A percentile compares a stretch with the other conserved stretches of the same genome.
Conservation (phyloP, 208 protist species). For the Naegleria fowleri region DNA sequence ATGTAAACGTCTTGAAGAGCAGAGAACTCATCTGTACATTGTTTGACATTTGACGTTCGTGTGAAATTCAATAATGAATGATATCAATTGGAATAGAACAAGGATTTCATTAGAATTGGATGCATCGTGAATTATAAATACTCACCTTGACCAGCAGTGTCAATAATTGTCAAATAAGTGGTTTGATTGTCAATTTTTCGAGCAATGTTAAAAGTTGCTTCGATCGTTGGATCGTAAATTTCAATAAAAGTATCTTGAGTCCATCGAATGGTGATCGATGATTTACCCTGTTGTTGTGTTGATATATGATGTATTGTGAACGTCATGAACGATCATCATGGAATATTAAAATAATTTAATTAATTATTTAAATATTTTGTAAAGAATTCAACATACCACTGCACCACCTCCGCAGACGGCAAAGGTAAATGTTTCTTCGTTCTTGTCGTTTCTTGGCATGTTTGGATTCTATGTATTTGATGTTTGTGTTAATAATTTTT, state of each 20-base stretch:
- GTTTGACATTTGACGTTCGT: constrained; percentile 35
- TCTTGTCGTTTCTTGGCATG: not conserved
- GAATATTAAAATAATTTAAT: too few relatives aligned
- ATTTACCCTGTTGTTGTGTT: not conserved
- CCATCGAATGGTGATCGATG: not conserved
- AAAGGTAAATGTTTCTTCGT: not conserved
- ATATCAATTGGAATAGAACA: not conserved
- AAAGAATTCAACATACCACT: not conserved
- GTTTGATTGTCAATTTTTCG: constrained; percentile 57
- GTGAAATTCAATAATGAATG: not conserved
- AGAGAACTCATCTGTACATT: constrained; percentile 52
- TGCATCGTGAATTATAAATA: not conserved
- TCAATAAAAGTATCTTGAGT: constrained; percentile 12
- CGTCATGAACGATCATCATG: too few relatives aligned
- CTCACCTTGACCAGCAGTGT: constrained; percentile 63
- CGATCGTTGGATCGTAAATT: constrained; percentile 62
- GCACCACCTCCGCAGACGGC: not conserved
- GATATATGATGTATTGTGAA: too few relatives aligned
- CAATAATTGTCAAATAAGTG: constrained; percentile 61
- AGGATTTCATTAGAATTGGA: too few relatives aligned
- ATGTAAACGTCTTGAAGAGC: constrained; percentile 48
- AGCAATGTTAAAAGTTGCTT: constrained; percentile 60
- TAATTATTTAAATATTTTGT: too few relatives aligned
- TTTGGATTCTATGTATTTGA: not conserved
- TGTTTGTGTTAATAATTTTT: not conserved